Evolutionary conservation across 2,329 filamentous ascomycete species (phyloP), one percentile per base, ranked within the genome.

Genomic region (Plenodomus tracheiphilus): DNA sequence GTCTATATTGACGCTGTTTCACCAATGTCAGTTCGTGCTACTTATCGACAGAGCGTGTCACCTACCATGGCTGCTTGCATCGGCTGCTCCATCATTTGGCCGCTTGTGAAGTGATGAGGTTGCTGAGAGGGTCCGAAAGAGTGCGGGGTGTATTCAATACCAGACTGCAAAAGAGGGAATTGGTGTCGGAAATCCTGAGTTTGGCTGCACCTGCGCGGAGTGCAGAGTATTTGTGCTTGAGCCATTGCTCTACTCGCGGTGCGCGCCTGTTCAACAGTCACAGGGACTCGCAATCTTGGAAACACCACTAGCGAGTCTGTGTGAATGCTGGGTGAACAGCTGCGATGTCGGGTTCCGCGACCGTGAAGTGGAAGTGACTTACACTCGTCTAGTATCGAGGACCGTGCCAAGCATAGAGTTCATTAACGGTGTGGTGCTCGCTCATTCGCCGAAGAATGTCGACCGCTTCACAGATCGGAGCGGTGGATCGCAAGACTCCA

Each of bases 391-490:
- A 41, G 47, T 53, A 35, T 47, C 17, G 47, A 47, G 39, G 51
- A 37, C 45, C 41, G 28, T 15, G 28, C 28, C 28, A 32, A 32
- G 28, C 4, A 32, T 6, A 15, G 13, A 32, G 6, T 4, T 32
- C 39, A 61, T 58, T 60, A 58, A 63, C 54, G 39, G 43, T 42
- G 39, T 45, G 43, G 37, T 37, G 44, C 47, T 45, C 43, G 48
- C 25, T 56, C 47, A 61, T 58, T 63, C 54, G 61, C 49, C 50
- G 37, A 51, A 53, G 53, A 51, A 49, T 47, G 40, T 45, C 47
- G 47, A 61, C 58, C 51, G 52, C 64, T 57, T 61, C 57, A 63
- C 65, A 53, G 19, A 43, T 47, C 46, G 20, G 19, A 54, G 59
- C 60, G 59, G 61, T 62, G 49, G 56, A 43, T 40, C 41, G 40